Percentiles rank a stretch among this genome's conserved stretches.
Evolutionary conservation across 225 moss, liverwort and hornwort species (phyloP).

Genomic region (Straminergon stramineum): DNA sequence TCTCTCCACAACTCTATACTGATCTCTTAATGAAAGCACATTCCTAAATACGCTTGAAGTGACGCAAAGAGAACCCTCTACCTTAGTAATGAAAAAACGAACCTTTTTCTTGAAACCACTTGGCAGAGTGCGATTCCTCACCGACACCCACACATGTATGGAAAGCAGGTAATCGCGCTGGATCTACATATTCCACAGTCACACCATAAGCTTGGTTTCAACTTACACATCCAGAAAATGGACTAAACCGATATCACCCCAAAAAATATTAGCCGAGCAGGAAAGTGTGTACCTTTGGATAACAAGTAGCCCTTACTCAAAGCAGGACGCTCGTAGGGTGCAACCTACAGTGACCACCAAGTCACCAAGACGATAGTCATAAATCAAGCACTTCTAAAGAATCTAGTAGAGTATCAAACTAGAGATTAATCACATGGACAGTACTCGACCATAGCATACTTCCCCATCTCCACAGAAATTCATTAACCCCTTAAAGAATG

Average conservation of each 20-base stretch:
- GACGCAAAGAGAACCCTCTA: neutral
- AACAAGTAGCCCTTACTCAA: constrained; percentile 84
- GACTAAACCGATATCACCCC: neutral
- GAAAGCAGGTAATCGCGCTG: constrained; percentile 69
- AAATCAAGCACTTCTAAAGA: neutral
- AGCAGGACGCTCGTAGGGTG: constrained; percentile 94
- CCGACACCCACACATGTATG: constrained; percentile 90
- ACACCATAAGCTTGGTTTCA: neutral
- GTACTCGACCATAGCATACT: neutral
- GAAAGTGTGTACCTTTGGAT: constrained; percentile 37
- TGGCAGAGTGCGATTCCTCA: constrained; percentile 52
- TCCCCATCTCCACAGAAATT: neutral
- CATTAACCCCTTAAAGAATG: neutral
- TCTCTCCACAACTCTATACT: neutral
- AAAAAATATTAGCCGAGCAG: neutral
- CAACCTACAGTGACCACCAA: constrained; percentile 45
- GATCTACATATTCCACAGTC: constrained; percentile 25
- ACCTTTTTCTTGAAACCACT: constrained; percentile 98
- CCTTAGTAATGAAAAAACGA: neutral
- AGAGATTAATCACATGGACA: neutral
- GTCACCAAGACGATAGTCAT: neutral
- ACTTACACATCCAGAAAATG: neutral
- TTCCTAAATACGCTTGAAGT: neutral
- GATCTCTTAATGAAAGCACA: neutral
- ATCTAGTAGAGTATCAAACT: neutral